phyloP scores from a whole-genome alignment of 352 stramenopile genomes.

The Phytophthora pluvialis region DNA sequence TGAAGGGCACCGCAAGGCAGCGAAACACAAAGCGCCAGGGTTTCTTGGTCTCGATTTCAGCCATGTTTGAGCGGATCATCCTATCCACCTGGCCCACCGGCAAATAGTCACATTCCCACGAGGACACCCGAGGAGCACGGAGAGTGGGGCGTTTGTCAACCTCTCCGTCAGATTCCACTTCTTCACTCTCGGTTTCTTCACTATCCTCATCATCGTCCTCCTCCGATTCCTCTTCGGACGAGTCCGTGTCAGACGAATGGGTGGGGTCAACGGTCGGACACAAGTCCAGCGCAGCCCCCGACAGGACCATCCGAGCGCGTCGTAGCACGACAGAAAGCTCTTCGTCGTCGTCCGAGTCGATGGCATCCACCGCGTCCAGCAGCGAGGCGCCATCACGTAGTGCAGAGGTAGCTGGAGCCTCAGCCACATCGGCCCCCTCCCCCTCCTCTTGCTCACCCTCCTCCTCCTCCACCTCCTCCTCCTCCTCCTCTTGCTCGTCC shows the following conservation, averaged over 20 bases:
- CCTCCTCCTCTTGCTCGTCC: constrained; percentile 1
- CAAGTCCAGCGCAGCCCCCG: constrained; percentile 20
- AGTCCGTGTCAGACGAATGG: constrained; percentile 4
- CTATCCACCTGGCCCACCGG: constrained; percentile 24
- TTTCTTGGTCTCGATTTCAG: constrained; percentile 37
- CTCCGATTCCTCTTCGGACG: constrained; percentile 3
- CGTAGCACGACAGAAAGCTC: neutral
- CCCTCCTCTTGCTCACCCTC: neutral
- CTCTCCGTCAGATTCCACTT: constrained; percentile 13
- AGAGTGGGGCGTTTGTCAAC: neutral
- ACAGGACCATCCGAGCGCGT: neutral
- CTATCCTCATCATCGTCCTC: constrained; percentile 1
- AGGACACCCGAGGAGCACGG: neutral
- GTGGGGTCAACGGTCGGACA: constrained; percentile 1
- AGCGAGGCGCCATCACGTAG: neutral
- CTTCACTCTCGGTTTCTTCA: constrained; percentile 4
- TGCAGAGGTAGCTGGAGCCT: neutral
- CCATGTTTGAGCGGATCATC: constrained; percentile 34
- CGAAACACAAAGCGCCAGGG: constrained; percentile 56
- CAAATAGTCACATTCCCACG: constrained; percentile 16
- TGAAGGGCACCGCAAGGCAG: constrained; percentile 49
- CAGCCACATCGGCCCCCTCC: neutral
- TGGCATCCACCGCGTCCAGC: constrained; percentile 8
- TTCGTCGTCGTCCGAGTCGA: constrained; percentile 20
- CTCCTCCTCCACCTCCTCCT: neutral